These are phyloP conservation scores for Turnera subulata DNA, from an alignment of 345 rosid species.

Conservation along the genomic window DNA sequence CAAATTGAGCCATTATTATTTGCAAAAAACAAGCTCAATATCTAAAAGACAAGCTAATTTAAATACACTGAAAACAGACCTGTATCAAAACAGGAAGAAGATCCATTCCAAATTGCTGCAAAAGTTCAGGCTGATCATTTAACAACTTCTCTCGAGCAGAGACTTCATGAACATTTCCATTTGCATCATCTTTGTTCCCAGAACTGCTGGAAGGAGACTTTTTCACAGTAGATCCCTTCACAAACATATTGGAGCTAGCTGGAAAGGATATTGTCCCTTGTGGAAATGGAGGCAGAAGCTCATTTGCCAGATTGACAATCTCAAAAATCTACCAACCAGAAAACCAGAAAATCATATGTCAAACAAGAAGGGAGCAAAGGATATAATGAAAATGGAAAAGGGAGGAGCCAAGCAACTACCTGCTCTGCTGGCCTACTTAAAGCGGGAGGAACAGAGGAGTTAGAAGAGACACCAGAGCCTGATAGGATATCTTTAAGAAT, in stretches of 20 bases:
- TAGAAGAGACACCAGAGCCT: slow-evolving; percentile 82
- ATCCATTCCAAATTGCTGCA: slow-evolving; percentile 94
- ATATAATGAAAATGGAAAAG: background rate
- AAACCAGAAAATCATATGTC: background rate
- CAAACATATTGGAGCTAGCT: slow-evolving; percentile 54
- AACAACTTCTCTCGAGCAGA: slow-evolving; percentile 84
- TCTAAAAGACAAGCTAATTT: background rate
- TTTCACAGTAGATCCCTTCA: slow-evolving; percentile 65
- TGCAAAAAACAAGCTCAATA: slow-evolving; percentile 6
- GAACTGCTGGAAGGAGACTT: slow-evolving; percentile 65
- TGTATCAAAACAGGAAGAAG: slow-evolving; percentile 95
- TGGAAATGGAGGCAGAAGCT: slow-evolving; percentile 96
- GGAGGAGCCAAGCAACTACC: slow-evolving; percentile 35
- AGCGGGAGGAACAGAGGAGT: slow-evolving; percentile 82
- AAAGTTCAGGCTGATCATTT: slow-evolving; percentile 85
- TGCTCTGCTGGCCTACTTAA: slow-evolving; percentile 95
- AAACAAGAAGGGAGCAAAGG: background rate
- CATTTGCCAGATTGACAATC: slow-evolving; percentile 97
- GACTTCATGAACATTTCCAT: slow-evolving; percentile 47
- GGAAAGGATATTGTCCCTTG: slow-evolving; percentile 92
- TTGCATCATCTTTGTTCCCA: slow-evolving; percentile 59
- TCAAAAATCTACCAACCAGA: slow-evolving; percentile 69
- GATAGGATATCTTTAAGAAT: slow-evolving; percentile 84
- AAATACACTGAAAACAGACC: slow-evolving; percentile 37
- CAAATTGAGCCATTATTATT: slow-evolving; percentile 15